Evolutionary conservation across 2,329 filamentous ascomycete genomes (phyloP).

Genomic region (Colletotrichum spinosum): DNA sequence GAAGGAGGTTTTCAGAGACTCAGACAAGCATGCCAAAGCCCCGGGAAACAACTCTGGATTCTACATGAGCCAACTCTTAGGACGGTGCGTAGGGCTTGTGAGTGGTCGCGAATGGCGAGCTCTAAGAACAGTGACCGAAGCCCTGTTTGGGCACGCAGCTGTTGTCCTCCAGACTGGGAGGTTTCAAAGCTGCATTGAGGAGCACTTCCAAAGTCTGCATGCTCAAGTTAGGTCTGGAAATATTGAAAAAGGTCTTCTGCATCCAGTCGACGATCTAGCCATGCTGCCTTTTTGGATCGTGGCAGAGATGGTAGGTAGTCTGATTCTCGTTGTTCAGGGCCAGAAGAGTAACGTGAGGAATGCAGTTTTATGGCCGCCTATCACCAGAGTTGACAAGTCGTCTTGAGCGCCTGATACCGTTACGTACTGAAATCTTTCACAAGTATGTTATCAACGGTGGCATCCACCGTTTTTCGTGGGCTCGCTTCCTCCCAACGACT

Average conservation of each 20-base stretch:
- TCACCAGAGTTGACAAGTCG: background rate
- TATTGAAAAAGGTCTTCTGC: background rate
- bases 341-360: background rate
- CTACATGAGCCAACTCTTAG: constrained; percentile 10
- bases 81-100: constrained; percentile 7
- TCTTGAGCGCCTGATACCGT: constrained; percentile 1
- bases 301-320: constrained; percentile 4
- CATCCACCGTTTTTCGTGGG: background rate
- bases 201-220: constrained; percentile 1
- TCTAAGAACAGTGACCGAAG: background rate
- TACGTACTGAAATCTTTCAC: constrained; percentile 7
- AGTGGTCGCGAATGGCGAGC: constrained; percentile 9
- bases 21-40: constrained; percentile 10
- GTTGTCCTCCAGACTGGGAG: background rate
- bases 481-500: background rate
- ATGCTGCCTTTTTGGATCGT: constrained; percentile 7
- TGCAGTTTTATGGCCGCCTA: constrained; percentile 2
- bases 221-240: background rate
- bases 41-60: constrained; percentile 15
- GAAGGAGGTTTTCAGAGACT: constrained; percentile 9
- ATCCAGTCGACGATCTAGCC: constrained; percentile 1
- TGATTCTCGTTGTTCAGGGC: background rate
- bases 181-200: background rate
- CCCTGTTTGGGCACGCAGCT: background rate
- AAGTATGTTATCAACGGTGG: constrained; percentile 5